phyloP scores from a whole-genome alignment of 2,329 filamentous ascomycete species.

The Coniochaeta sp. region DNA sequence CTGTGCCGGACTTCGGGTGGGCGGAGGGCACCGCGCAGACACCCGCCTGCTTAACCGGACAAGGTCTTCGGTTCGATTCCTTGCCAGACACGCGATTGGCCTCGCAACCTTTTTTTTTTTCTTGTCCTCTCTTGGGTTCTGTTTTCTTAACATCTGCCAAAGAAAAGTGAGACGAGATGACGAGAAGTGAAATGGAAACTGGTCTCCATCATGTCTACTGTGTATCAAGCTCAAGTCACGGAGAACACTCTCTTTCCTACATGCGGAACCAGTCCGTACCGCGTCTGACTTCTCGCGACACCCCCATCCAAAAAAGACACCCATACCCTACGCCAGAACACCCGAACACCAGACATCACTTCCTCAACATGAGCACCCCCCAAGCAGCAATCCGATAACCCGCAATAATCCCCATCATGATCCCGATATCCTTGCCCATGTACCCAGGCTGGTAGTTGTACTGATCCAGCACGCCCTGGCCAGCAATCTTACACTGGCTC shows the following conservation, averaged over 20 bases:
- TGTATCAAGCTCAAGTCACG: neutral
- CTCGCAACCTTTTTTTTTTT: neutral
- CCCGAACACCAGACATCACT: neutral
- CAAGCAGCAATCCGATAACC: slow-evolving; percentile 66
- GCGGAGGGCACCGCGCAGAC: neutral
- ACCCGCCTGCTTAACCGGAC: neutral
- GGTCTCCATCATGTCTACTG: neutral
- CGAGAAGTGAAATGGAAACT: neutral
- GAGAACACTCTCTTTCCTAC: neutral
- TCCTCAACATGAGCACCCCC: slow-evolving; percentile 42
- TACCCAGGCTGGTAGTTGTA: slow-evolving; percentile 62
- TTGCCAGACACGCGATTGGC: neutral
- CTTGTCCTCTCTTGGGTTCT: neutral
- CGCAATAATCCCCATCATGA: slow-evolving; percentile 67
- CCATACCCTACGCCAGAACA: neutral
- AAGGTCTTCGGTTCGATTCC: neutral
- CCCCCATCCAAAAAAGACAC: neutral
- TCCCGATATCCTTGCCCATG: slow-evolving; percentile 65
- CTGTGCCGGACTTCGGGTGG: neutral
- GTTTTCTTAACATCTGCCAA: neutral
- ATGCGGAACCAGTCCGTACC: neutral
- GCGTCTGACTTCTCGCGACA: neutral
- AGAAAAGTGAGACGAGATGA: neutral
- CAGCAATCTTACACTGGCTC: slow-evolving; percentile 60
- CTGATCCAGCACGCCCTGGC: slow-evolving; percentile 58